Base-by-base conservation (phyloP, 179 eudicot genomes). In the Spinacia oleracea region DNA sequence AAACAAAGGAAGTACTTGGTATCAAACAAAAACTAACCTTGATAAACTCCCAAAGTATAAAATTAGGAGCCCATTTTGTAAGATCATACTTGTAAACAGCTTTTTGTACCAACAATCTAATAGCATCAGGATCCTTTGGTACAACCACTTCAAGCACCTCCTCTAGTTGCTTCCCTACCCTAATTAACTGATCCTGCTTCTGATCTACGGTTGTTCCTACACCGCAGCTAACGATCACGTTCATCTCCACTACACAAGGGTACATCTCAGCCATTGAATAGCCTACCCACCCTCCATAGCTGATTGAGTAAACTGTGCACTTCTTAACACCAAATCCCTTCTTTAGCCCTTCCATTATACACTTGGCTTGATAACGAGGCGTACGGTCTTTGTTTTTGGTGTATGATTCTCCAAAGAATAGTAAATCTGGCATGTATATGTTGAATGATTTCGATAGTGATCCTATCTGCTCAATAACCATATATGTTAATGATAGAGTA, bases 1-100 rank as follows among this genome's bases (percentile, higher is more conserved):
- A n/a, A n/a, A n/a, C n/a, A n/a, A n/a, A n/a, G n/a, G n/a, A n/a
- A n/a, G n/a, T n/a, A n/a, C n/a, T n/a, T n/a, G n/a, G n/a, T n/a
- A 65, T 23, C 43, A 32, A 69, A 23, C n/a, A 11, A 15, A 1
- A 67, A 79, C 88, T 85, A 32, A 88, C 96, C 48, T 51, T 75
- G 34, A 90, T 85, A 45, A 81, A 91, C 35, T 87, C 90, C 75
- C 77, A 73, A n/a, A 91, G 84, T 64, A 90, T 60, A 73, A 79
- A 81, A 35, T 87, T 83, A 0, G 93, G 93, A 48, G 77, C 34
- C 85, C 90, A 86, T 15, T 0, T 9, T 58, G 76, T 70, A 62
- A 80, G 53, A 25, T 77, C 73, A 69, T 29, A 76, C 82, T 82
- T 87, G 77, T 79, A 73, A 6, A 87, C 59, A 0, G 88, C 64